Conservation (phyloP, 352 stramenopile genomes). For the Phytopythium helicoides region DNA sequence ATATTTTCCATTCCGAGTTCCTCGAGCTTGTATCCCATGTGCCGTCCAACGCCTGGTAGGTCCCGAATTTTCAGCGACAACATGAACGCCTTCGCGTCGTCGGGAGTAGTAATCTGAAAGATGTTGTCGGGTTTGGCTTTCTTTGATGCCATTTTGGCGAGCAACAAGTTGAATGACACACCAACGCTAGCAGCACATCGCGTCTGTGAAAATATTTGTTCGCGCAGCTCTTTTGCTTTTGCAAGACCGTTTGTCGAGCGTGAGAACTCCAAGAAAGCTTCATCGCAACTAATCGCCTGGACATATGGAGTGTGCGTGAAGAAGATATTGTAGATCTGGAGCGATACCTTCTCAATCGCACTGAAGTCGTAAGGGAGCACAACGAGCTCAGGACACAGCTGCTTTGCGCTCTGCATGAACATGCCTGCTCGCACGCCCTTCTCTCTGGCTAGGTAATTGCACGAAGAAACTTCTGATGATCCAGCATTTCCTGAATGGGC, state of each 20-base stretch:
- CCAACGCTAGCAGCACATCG: slow-evolving; percentile 92
- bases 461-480: slow-evolving; percentile 92
- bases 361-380: slow-evolving; percentile 95
- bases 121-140: slow-evolving; percentile 92
- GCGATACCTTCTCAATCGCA: slow-evolving; percentile 87
- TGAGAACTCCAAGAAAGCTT: slow-evolving; percentile 92
- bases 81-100: slow-evolving; percentile 64
- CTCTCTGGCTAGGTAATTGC: slow-evolving; percentile 93
- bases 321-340: slow-evolving; percentile 92
- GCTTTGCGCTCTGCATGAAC: slow-evolving; percentile 92
- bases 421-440: slow-evolving; percentile 92
- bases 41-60: slow-evolving; percentile 79
- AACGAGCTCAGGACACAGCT: slow-evolving; percentile 90
- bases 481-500: slow-evolving; percentile 81
- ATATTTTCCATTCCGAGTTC: slow-evolving; percentile 65
- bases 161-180: slow-evolving; percentile 91
- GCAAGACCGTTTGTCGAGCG: slow-evolving; percentile 50
- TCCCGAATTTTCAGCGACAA: slow-evolving; percentile 63
- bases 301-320: slow-evolving; percentile 87
- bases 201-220: slow-evolving; percentile 74
- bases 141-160: slow-evolving; percentile 93
- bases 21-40: slow-evolving; percentile 64
- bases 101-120: slow-evolving; percentile 45
- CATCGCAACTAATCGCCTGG: slow-evolving; percentile 95
- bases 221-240: slow-evolving; percentile 68